Evolutionary conservation across 2,329 filamentous ascomycete genomes (phyloP).

Genomic region (Fusarium sp.): DNA sequence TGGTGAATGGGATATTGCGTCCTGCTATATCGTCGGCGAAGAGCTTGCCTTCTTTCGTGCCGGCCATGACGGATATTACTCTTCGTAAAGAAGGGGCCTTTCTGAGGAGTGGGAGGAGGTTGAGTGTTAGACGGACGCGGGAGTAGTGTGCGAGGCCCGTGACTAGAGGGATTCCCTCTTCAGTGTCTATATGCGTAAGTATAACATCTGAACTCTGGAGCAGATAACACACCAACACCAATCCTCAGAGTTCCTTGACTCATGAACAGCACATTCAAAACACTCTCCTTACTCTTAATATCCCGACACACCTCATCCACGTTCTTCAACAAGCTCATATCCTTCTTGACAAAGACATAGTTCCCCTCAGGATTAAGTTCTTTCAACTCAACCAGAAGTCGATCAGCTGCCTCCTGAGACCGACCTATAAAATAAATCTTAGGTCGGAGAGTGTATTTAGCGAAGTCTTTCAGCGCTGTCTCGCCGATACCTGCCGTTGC

Average conservation of each 20-base stretch:
- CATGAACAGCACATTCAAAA: constrained; percentile 60
- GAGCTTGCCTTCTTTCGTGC: constrained; percentile 34
- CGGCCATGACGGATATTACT: constrained; percentile 45
- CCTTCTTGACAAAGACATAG: constrained; percentile 61
- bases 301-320: constrained; percentile 61
- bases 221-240: constrained; percentile 26
- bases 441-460: constrained; percentile 53
- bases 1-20: constrained; percentile 35
- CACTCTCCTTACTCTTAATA: constrained; percentile 56
- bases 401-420: constrained; percentile 50
- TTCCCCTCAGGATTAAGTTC: constrained; percentile 55
- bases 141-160: constrained; percentile 66
- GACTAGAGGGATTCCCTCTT: constrained; percentile 66
- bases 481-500: constrained; percentile 67
- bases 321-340: constrained; percentile 61
- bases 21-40: constrained; percentile 40
- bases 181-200: constrained; percentile 57
- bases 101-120: constrained; percentile 66
- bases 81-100: constrained; percentile 31
- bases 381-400: constrained; percentile 56
- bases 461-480: constrained; percentile 59
- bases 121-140: constrained; percentile 66
- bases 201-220: background rate
- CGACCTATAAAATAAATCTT: constrained; percentile 65
- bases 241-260: constrained; percentile 53